These are phyloP conservation scores for Rhypophila decipiens DNA, from an alignment of 495 filamentous ascomycete species.

Conservation along the genomic window DNA sequence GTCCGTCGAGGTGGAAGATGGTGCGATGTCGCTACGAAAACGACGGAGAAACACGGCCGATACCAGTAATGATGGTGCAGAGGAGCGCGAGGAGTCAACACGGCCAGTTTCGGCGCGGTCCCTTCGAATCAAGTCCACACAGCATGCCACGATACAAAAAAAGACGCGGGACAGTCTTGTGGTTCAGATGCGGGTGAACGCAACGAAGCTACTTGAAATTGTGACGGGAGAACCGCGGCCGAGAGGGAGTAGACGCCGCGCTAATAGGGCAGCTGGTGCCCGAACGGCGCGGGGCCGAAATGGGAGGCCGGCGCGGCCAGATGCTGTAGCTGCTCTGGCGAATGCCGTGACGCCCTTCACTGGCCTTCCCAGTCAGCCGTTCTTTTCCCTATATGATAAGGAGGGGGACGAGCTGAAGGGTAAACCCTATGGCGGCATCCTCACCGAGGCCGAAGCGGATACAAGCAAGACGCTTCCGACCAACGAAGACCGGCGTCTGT, in stretches of 20 bases:
- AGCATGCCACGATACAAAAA: conserved; percentile 27
- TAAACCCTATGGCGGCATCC: conserved; percentile 93
- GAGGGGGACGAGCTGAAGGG: conserved; percentile 83
- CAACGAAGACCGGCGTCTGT: conserved; percentile 69
- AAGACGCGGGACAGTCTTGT: conserved; percentile 30
- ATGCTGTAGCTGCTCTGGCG: conserved; percentile 8
- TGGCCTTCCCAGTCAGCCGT: conserved; percentile 52
- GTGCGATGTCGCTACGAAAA: conserved; percentile 36
- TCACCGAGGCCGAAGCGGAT: conserved; percentile 83
- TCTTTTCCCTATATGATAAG: conserved; percentile 79
- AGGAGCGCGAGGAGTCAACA: conserved; percentile 21
- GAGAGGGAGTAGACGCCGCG: conserved; percentile 42
- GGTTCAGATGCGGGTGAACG: conserved; percentile 51
- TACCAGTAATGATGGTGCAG: conserved; percentile 27
- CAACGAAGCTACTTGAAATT: conserved; percentile 53
- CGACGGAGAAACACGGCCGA: conserved; percentile 37
- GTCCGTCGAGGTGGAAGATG: conserved; percentile 40
- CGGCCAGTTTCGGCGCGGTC: conserved; percentile 34
- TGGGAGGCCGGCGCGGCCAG: background rate
- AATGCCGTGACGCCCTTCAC: conserved; percentile 43
- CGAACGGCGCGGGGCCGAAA: background rate
- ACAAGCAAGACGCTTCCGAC: conserved; percentile 81
- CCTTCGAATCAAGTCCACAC: conserved; percentile 28
- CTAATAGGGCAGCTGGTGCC: conserved; percentile 9
- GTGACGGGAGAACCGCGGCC: conserved; percentile 40